A percentile compares a stretch with the other conserved stretches of the same genome.
Conservation (phyloP, 2,329 filamentous ascomycete genomes). For the Chaetomiaceae sp. region DNA sequence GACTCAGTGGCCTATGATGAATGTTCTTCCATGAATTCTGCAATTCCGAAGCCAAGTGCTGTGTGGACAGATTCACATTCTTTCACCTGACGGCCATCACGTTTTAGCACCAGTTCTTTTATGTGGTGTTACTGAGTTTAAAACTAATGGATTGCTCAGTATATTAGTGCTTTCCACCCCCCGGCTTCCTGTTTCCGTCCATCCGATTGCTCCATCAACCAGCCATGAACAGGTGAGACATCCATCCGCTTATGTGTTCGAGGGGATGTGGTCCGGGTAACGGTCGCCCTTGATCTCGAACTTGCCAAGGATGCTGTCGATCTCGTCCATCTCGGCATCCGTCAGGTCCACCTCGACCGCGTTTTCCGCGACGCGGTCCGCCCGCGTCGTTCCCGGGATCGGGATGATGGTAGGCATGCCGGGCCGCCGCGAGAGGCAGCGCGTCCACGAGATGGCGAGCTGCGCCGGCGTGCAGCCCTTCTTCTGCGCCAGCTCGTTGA, state of each 20-base stretch:
- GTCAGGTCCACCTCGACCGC: constrained; percentile 42
- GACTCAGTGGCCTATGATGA: constrained; percentile 24
- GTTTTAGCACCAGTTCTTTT: too few relatives aligned
- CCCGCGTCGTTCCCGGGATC: constrained; percentile 58
- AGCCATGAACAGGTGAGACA: not conserved
- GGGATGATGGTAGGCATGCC: constrained; percentile 54
- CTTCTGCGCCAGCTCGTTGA: constrained; percentile 51
- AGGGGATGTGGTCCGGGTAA: constrained; percentile 32
- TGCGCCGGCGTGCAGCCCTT: constrained; percentile 57
- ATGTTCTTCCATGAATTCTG: constrained; percentile 39
- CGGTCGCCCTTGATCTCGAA: constrained; percentile 44
- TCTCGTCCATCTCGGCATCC: constrained; percentile 43
- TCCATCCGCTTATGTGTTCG: constrained; percentile 9
- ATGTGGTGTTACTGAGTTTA: too few relatives aligned
- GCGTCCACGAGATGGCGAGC: constrained; percentile 59
- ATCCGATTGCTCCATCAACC: not conserved
- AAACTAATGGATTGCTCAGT: too few relatives aligned
- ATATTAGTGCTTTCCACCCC: too few relatives aligned
- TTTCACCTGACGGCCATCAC: constrained; percentile 13
- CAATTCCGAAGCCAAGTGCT: constrained; percentile 37
- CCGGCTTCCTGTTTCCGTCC: too few relatives aligned
- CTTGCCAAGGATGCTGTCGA: constrained; percentile 43
- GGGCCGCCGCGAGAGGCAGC: constrained; percentile 41
- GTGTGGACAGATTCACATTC: constrained; percentile 22
- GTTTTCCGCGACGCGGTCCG: constrained; percentile 53